These are phyloP conservation scores for Phytophthora tentaculata DNA, from an alignment of 352 stramenopile species.

Conservation along the genomic window DNA sequence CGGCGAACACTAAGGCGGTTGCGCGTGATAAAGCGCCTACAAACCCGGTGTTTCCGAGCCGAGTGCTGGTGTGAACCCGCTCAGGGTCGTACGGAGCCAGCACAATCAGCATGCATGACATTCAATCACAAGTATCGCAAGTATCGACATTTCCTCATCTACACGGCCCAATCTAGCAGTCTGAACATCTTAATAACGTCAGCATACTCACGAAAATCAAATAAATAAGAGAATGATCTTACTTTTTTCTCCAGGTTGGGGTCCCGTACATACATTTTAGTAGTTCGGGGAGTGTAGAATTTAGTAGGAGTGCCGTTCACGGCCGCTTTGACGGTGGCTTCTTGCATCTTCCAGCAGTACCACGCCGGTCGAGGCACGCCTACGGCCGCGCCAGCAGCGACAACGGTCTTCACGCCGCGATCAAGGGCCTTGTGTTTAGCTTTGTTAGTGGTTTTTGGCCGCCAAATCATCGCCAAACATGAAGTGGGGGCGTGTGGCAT, in stretches of 20 bases:
- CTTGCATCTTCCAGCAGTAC: not conserved
- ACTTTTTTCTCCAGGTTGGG: not conserved
- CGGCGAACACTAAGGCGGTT: conserved; percentile 7
- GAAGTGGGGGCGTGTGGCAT: not conserved
- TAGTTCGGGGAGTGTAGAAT: not conserved
- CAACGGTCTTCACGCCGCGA: not conserved
- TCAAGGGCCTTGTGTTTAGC: not conserved
- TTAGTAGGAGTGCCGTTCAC: not conserved
- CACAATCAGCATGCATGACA: conserved; percentile 13
- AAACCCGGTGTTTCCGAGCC: conserved; percentile 2
- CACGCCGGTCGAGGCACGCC: not conserved
- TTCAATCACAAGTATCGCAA: conserved; percentile 15
- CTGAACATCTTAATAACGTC: not conserved
- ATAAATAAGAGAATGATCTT: not conserved
- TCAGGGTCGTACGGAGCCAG: not conserved
- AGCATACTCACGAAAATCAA: not conserved
- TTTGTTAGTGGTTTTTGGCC: not conserved
- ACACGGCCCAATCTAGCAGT: conserved; percentile 11
- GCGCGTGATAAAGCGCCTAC: conserved; percentile 4
- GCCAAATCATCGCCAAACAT: not conserved
- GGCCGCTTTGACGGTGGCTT: not conserved
- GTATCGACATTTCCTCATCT: conserved; percentile 7
- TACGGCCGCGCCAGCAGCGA: not conserved
- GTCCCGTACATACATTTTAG: not conserved
- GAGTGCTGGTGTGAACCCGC: not conserved